Evolutionary conservation across 306 rosid genomes (phyloP), one percentile per base, ranked within the genome.

Genomic region (Cucumis hystrix): DNA sequence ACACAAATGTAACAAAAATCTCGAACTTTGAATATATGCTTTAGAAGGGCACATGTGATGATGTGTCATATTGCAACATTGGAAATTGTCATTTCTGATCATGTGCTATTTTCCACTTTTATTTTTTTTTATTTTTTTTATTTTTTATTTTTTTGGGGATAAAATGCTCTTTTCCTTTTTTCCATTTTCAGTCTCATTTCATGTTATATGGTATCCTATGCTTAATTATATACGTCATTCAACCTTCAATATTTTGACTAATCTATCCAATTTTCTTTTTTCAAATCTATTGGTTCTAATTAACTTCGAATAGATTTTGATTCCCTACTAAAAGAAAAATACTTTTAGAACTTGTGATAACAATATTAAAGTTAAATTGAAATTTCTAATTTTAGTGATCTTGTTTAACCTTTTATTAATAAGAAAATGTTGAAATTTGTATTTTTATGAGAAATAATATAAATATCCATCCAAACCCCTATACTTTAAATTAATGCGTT

Each of bases 1-100:
- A 70, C 2, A 45, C 7, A 70, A 69, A 76, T 54, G 14, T 54
- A 43, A 69, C 3, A 69, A 70, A 70, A 70, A 61, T 59, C 55
- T 60, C 25, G 54, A 23, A 61, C 35, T 61, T 77, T 57, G 68
- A 33, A 62, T 63, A 51, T 66, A 49, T 64, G 61, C 76, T 51
- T 72, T 72, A 23, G 43, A 72, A 49, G 39, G 23, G 61, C 76
- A 72, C 76, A 72, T 72, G 76, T 70, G 58, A 51, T 71, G 56
- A 72, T 49, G 76, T 72, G 60, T 51, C 60, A 72, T 49, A 45
- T 70, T 47, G n/a, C 2, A 43, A 70, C 75, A 70, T 70, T 23
- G 58, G 58, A 47, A 70, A 45, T 70, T 70, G 75, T 70, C 58
- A 70, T 70, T 70, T 70, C 6, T 41, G 74, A 45, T 43, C 74